These are phyloP conservation scores for Hyaloperonospora brassicae DNA, from an alignment of 352 stramenopile genomes.

Conservation along the genomic window DNA sequence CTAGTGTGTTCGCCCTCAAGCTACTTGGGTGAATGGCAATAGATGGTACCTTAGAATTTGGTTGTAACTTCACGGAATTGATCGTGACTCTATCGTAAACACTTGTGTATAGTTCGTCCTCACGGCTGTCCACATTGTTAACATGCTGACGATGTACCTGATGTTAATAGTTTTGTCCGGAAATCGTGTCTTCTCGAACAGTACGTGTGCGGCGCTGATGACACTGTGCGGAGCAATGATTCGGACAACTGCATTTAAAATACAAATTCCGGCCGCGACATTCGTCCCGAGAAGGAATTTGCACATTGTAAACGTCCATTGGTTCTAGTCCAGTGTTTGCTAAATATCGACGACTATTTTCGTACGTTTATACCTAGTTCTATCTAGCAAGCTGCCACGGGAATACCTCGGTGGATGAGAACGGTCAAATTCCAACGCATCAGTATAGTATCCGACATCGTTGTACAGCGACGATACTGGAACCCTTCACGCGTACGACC, in stretches of 20 bases:
- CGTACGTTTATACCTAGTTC: too few species aligned
- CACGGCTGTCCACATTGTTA: background rate
- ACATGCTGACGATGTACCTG: background rate
- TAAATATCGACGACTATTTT: too few species aligned
- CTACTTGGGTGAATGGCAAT: background rate
- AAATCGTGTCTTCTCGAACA: background rate
- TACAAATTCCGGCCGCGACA: background rate
- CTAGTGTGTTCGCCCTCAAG: background rate
- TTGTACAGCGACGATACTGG: constrained; percentile 21
- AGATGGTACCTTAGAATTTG: background rate
- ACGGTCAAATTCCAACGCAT: constrained; percentile 9
- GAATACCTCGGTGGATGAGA: too few species aligned
- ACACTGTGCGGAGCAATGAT: background rate
- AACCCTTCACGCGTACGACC: constrained; percentile 17
- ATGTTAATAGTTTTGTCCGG: background rate
- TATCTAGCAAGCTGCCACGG: too few species aligned
- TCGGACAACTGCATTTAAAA: background rate
- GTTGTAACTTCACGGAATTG: too few species aligned
- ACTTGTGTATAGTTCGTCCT: too few species aligned
- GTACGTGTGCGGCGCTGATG: background rate
- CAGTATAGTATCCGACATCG: constrained; percentile 10
- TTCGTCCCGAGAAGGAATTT: background rate
- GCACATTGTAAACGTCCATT: too few species aligned
- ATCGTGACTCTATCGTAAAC: too few species aligned
- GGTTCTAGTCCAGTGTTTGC: too few species aligned